A percentile compares a stretch with the other conserved stretches of the same genome.
Conservation (phyloP, 352 stramenopile species). For the Blastocystis sp. region DNA sequence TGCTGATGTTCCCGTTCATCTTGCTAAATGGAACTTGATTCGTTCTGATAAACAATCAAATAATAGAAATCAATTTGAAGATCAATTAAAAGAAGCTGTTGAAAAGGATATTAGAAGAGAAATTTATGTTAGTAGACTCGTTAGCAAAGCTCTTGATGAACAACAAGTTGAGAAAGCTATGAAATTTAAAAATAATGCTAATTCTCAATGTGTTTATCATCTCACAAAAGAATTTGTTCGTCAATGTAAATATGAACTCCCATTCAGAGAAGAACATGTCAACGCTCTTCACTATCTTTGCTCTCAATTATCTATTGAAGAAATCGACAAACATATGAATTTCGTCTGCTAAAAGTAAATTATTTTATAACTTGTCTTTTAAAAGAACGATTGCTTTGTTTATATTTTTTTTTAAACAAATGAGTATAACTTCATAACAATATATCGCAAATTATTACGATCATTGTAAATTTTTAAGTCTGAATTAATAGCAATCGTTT, state of each 20-base stretch:
- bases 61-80: slow-evolving; percentile 2
- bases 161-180: slow-evolving; percentile 4
- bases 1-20: slow-evolving; percentile 10
- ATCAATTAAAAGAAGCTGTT: slow-evolving; percentile 15
- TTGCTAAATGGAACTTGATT: slow-evolving; percentile 27
- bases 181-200: slow-evolving; percentile 1
- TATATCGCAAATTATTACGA: too few species aligned
- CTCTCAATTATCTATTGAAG: too few species aligned
- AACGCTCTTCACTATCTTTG: slow-evolving; percentile 28
- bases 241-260: slow-evolving; percentile 28
- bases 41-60: slow-evolving; percentile 2
- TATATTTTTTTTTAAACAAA: too few species aligned
- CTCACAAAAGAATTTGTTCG: slow-evolving; percentile 3
- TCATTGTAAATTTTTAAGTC: too few species aligned
- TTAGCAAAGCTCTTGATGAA: slow-evolving; percentile 26
- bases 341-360: too few species aligned
- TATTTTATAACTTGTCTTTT: too few species aligned
- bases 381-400: too few species aligned
- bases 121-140: slow-evolving; percentile 7
- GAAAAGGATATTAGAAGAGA: slow-evolving; percentile 17
- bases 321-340: too few species aligned
- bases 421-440: too few species aligned
- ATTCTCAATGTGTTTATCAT: slow-evolving; percentile 19
- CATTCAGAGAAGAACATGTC: slow-evolving; percentile 20
- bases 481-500: too few species aligned